A percentile compares a stretch with the other conserved stretches of the same genome.
Evolutionary conservation across 805 yeast genomes (phyloP).

Genomic region (Lipomyces oligophaga): DNA sequence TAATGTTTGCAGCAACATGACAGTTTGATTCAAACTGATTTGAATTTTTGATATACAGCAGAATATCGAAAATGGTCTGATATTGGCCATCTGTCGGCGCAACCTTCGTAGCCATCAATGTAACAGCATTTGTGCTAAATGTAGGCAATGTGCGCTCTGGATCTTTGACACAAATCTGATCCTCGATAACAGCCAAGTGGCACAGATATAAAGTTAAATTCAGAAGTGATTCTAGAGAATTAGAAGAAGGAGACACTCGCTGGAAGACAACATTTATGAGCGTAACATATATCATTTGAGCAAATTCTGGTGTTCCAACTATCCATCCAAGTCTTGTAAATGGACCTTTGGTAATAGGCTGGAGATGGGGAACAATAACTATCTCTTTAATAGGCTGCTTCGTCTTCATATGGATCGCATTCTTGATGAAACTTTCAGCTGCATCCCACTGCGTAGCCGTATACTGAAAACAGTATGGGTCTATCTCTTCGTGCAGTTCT

Average conservation of each 20-base stretch:
- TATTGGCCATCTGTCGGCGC: conserved; percentile 13
- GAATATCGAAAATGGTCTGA: conserved; percentile 19
- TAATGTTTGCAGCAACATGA: conserved; percentile 21
- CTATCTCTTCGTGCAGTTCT: conserved; percentile 51
- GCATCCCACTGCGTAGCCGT: conserved; percentile 78
- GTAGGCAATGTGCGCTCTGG: conserved; percentile 6
- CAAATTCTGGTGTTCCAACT: conserved; percentile 30
- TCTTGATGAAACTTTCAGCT: conserved; percentile 62
- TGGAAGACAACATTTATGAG: conserved; percentile 12
- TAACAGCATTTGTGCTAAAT: conserved; percentile 18
- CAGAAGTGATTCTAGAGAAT: conserved; percentile 54
- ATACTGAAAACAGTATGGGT: conserved; percentile 80
- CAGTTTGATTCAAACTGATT: conserved; percentile 7
- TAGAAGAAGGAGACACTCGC: conserved; percentile 9
- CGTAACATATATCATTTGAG: conserved; percentile 25
- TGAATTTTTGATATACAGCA: conserved; percentile 5
- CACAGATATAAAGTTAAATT: conserved; percentile 62
- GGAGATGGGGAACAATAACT: conserved; percentile 53
- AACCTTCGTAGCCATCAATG: conserved; percentile 3
- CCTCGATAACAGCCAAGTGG: conserved; percentile 54
- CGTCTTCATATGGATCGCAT: conserved; percentile 43
- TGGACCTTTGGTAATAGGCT: conserved; percentile 34
- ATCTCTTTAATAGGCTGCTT: conserved; percentile 46
- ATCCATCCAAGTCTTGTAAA: conserved; percentile 33
- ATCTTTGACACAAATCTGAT: conserved; percentile 36